Base-by-base conservation (phyloP, 1,139 yeast species). In the Yamadazyma diddensiae region DNA sequence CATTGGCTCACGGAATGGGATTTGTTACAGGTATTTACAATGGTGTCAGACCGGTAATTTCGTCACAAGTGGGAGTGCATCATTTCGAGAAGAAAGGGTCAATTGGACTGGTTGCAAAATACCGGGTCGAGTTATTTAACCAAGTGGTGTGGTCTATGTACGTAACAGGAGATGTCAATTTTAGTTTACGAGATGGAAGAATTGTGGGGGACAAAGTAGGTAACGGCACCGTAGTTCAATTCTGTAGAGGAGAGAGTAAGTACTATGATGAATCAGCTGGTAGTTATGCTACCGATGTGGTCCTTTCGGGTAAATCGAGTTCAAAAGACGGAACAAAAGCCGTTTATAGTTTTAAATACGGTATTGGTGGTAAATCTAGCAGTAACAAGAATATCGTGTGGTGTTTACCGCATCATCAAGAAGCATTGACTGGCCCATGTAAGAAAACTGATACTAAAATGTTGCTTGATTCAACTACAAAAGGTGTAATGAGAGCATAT, bases 401-500 rank as follows among this genome's bases (percentile, higher is more conserved):
- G 70, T 77, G 64, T 63, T 63, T 82, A 14, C 92, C 92, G 1
- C 94, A 83, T 50, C 92, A 82, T 43, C 75, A 72, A 36, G 67
- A 65, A 15, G 59, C 73, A 0, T 64, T 79, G 15, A 29, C 35
- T n/a, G 39, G 45, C 20, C 40, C 41, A 2, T 36, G 50, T 5
- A 46, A 43, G 19, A 40, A 36, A 3, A 39, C 40, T 12, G 55
- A 50, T 20, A 61, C 75, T 0, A 62, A 61, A 6, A 46, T 81
- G 24, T 42, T 40, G 1, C 50, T 83, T 27, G 85, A 78, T 41
- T 79, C 90, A 0, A 77, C 90, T 0, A 78, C 84, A 1, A 78
- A 76, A 47, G 94, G 94, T 9, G 52, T 49, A 3, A 82, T 83
- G 80, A 63, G 58, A 25, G 85, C 80, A 0, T 80, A 69, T 45